Base-by-base conservation (phyloP, 2,329 filamentous ascomycete genomes). In the Tolypocladium pustulatum region DNA sequence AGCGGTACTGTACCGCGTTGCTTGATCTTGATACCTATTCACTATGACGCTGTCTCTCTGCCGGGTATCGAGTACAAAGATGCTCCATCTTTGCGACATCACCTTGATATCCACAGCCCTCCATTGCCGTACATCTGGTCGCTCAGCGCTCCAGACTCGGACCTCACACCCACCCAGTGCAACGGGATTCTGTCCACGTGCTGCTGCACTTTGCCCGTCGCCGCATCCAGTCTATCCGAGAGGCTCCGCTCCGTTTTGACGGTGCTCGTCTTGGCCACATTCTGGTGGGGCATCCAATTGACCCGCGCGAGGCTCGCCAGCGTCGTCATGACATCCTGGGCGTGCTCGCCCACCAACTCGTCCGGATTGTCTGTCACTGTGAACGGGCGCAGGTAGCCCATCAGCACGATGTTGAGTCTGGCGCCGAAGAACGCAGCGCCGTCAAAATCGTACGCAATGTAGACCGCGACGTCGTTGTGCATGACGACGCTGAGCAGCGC, bases 111-210 rank as follows among this genome's bases (percentile, higher is more conserved):
- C 72, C 77, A 83, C 32, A 80, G 66, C 0, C 80, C 80, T 0
- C 80, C 80, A 27, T 70, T 76, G 2, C 80, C 80, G 58, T 76
- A 74, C 2, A 71, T 71, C 53, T 73, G 73, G 62, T 87, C 83
- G 62, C 75, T 75, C 66, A 77, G 66, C 34, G 73, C 70, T 10
- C 73, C 76, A 1, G 73, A 70, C 15, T 77, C 72, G 10, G 78
- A 82, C 56, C 86, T 75, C 51, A 89, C 75, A 0, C 85, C 86
- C 3, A 80, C 74, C 64, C 74, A 74, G 66, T 87, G 83, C 53
- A 86, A 64, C 2, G 85, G 85, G 4, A 87, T 73, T 57, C 76
- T 75, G 60, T 86, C 84, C 8, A 86, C 74, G 43, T 77, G 73
- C 60, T 75, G 78, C 69, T 86, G 81, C 3, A 82, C 74, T 25